Conservation (phyloP, 371 early-diverging fungal species). For the Apophysomyces sp. region DNA sequence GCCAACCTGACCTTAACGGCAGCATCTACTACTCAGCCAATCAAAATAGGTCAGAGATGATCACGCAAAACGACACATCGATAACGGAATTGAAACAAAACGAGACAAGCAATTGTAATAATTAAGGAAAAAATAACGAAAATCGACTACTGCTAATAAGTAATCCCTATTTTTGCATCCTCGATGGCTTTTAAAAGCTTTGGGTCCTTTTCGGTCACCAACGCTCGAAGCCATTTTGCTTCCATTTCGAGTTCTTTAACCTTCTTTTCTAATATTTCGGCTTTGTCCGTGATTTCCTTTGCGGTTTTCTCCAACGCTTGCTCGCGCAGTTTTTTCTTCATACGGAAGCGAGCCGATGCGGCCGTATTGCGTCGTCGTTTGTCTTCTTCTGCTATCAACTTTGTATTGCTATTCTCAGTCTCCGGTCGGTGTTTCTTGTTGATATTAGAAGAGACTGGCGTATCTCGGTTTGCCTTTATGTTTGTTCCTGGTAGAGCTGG, state of each 20-base stretch:
- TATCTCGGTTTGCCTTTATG: not conserved
- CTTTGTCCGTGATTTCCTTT: conserved; percentile 72
- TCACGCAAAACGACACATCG: not conserved
- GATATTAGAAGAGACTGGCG: not conserved
- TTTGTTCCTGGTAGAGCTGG: not conserved
- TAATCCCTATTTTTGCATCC: too few species aligned
- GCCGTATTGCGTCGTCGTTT: conserved; percentile 90
- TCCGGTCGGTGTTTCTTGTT: not conserved
- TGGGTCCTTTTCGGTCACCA: conserved; percentile 77
- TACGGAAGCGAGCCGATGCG: conserved; percentile 91
- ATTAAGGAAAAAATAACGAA: too few species aligned
- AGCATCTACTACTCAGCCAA: not conserved
- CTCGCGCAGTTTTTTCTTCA: conserved; percentile 85
- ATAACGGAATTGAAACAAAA: not conserved
- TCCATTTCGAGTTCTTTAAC: conserved; percentile 84
- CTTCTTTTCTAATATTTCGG: conserved; percentile 65
- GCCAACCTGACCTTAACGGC: too few species aligned
- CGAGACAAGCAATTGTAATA: not conserved
- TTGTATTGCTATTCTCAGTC: not conserved
- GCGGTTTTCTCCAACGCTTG: conserved; percentile 78
- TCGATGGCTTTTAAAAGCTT: conserved; percentile 18
- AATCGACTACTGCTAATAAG: not conserved
- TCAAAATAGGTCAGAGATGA: not conserved
- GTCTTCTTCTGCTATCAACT: conserved; percentile 62
- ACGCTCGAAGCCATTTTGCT: conserved; percentile 82